Conservation (phyloP, 2,329 filamentous ascomycete species). For the Xylariales sp. region DNA sequence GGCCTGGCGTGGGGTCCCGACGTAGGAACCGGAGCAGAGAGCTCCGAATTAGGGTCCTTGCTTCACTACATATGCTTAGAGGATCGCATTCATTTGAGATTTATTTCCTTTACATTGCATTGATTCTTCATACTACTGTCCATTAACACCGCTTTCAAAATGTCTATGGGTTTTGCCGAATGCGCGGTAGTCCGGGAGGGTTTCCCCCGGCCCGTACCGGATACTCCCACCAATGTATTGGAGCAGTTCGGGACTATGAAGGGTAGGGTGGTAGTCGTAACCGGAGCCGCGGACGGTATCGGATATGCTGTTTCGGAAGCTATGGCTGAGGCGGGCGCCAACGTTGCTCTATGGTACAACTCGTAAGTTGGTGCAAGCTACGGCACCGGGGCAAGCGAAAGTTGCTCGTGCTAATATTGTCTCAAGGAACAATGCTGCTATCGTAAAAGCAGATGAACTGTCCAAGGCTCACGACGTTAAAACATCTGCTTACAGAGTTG, state of each 20-base stretch:
- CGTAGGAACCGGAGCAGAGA: too few relatives aligned
- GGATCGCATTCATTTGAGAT: too few relatives aligned
- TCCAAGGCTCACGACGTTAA: constrained; percentile 29
- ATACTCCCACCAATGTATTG: constrained; percentile 34
- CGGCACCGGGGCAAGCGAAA: too few relatives aligned
- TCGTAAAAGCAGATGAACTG: constrained; percentile 30
- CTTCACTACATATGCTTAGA: too few relatives aligned
- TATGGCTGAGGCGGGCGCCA: constrained; percentile 37
- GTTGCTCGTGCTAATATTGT: constrained; percentile 11
- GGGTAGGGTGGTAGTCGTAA: constrained; percentile 38
- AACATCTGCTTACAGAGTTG: constrained; percentile 33
- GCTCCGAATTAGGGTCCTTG: too few relatives aligned
- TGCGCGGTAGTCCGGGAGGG: constrained; percentile 37
- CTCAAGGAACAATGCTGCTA: constrained; percentile 32
- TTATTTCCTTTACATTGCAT: too few relatives aligned
- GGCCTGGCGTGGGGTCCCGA: too few relatives aligned
- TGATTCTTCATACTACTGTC: too few relatives aligned
- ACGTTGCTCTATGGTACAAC: constrained; percentile 38
- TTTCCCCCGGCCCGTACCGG: constrained; percentile 34
- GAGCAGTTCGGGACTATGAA: constrained; percentile 36
- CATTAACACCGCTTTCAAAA: constrained; percentile 24
- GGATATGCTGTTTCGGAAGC: constrained; percentile 39
- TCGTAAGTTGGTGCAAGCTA: constrained; percentile 28
- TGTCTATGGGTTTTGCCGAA: constrained; percentile 39
- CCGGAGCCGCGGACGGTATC: constrained; percentile 38